Base-by-base conservation (phyloP, 1,284 basidiomycete genomes). In the Moesziomyces antarcticus region DNA sequence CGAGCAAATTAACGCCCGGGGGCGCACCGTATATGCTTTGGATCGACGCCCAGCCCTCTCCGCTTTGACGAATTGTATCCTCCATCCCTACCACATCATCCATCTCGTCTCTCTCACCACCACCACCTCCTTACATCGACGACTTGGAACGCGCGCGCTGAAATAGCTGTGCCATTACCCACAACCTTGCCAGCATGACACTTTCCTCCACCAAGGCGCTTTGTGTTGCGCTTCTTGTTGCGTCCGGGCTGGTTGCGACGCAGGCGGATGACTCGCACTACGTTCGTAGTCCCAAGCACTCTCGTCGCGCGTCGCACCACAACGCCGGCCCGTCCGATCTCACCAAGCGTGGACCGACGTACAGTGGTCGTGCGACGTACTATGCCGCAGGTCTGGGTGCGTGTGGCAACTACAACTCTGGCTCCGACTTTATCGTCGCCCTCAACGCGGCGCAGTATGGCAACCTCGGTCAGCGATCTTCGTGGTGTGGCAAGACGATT, bases 401-500 rank as follows among this genome's bases (percentile, higher is more conserved):
- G 18, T 77, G 74, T 35, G 71, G 74, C 5, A 33, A 52, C 37
- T 67, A 64, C 60, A 73, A 73, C 47, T 56, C 56, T 5, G 63
- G 55, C 0, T 42, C 22, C 5, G 67, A 75, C 33, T 73, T 69
- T 44, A 61, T 73, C 45, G 76, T 78, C 16, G 76, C 76, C 1
- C 44, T 78, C 18, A 78, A 78, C 22, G 57, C 56, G 1, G 59
- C 62, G 5, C 73, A 76, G 65, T 78, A 73, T 22, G 76, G 76
- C 16, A 50, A 61, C 35, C 25, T 67, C 47, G 64, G 73, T 22
- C 56, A 60, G 41, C 6, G 49, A 0, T 71, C 68, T 0, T 52
- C 56, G 9, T 71, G 63, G 53, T 93, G 92, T 82, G 89, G 88
- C 78, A 85, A 88, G 83, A 78, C 75, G n/a, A 90, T 93, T 73